phyloP scores from a whole-genome alignment of 257 asterid species.

The Henckelia pumila region DNA sequence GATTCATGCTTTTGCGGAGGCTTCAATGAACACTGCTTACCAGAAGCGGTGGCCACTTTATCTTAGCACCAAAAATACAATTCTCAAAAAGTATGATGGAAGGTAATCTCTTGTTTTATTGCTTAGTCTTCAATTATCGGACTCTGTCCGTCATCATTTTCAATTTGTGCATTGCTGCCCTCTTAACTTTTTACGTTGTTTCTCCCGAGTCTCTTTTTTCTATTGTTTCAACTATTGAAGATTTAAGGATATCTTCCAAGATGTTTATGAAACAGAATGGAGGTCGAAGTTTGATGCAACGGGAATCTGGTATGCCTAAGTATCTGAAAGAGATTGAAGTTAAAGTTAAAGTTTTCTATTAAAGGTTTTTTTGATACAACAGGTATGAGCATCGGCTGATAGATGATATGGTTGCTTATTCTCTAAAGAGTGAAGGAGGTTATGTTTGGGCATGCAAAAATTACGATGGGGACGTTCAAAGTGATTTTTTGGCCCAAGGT shows the following conservation, averaged over 20 bases:
- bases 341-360: constrained; percentile 1
- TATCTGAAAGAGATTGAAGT: constrained; percentile 4
- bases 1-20: constrained; percentile 80
- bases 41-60: constrained; percentile 94
- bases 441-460: constrained; percentile 99
- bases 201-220: constrained; percentile 9
- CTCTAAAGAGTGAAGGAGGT: constrained; percentile 95
- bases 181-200: constrained; percentile 1
- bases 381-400: constrained; percentile 99
- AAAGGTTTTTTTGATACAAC: constrained; percentile 8
- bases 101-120: constrained; percentile 45
- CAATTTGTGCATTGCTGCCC: not conserved
- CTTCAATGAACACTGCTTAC: constrained; percentile 94
- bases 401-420: constrained; percentile 99
- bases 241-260: constrained; percentile 94
- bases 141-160: constrained; percentile 1
- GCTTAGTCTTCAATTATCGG: constrained; percentile 11
- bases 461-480: constrained; percentile 97
- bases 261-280: constrained; percentile 86
- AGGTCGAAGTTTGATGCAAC: constrained; percentile 78
- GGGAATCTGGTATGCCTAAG: constrained; percentile 67
- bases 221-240: constrained; percentile 38
- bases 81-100: constrained; percentile 94
- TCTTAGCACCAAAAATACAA: constrained; percentile 98
- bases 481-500: constrained; percentile 99